Evolutionary conservation across 441 rosid genomes (phyloP).

Genomic region (Pelargonium fulgidum): DNA sequence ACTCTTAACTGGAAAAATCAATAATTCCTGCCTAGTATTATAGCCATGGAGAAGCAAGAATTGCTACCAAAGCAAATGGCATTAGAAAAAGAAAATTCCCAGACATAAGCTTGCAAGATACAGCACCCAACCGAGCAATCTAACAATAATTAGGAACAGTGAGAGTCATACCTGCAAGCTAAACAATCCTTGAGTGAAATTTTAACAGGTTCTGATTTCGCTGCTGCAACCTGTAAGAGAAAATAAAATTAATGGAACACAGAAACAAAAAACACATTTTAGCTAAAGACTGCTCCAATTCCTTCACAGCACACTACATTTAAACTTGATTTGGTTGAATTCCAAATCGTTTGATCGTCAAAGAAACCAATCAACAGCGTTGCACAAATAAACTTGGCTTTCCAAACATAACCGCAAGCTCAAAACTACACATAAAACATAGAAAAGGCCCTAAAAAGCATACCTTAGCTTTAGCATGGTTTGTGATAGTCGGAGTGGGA

Average conservation of each 20-base stretch:
- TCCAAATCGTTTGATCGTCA: too few species aligned
- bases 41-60: not conserved
- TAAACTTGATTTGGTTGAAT: too few species aligned
- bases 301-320: not conserved
- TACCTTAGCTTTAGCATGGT: slow-evolving; percentile 55
- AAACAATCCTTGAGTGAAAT: slow-evolving; percentile 95
- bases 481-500: slow-evolving; percentile 6
- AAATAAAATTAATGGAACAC: not conserved
- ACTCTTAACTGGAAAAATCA: not conserved
- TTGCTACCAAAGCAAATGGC: too few species aligned
- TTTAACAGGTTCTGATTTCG: slow-evolving; percentile 61
- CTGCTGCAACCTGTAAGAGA: slow-evolving; percentile 41
- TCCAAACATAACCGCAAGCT: too few species aligned
- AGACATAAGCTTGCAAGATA: not conserved
- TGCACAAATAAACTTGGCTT: too few species aligned
- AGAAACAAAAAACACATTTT: not conserved
- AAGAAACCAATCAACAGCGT: too few species aligned
- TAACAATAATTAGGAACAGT: not conserved
- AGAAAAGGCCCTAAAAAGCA: too few species aligned
- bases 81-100: too few species aligned
- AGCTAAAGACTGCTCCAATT: not conserved
- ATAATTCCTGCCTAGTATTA: not conserved
- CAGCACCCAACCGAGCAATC: not conserved
- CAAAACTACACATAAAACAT: too few species aligned
- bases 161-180: slow-evolving; percentile 69